These are phyloP conservation scores for Actinomortierella wolfii DNA, from an alignment of 371 early-diverging fungal species.

Conservation along the genomic window DNA sequence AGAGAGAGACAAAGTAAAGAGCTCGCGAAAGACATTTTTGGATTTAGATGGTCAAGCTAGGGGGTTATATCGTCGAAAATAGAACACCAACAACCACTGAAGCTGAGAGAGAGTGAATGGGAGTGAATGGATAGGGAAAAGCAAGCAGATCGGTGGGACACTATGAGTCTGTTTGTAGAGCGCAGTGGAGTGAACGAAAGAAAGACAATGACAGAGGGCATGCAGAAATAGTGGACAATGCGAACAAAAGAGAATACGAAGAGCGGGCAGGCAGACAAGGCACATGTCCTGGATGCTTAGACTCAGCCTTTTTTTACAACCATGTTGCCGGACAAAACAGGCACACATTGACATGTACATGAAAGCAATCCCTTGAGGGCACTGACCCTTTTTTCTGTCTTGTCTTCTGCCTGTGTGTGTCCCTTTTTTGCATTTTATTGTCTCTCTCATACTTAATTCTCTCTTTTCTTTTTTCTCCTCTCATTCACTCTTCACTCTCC, in stretches of 20 bases:
- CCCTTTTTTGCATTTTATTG: not conserved
- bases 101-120: not conserved
- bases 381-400: not conserved
- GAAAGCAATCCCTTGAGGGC: not conserved
- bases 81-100: not conserved
- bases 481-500: constrained; percentile 6
- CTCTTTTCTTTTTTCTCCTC: not conserved
- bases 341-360: not conserved
- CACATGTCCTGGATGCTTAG: not conserved
- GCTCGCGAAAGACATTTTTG: too few relatives aligned
- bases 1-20: not conserved
- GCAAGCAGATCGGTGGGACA: not conserved
- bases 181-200: too few relatives aligned
- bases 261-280: not conserved
- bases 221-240: too few relatives aligned
- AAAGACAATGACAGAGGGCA: too few relatives aligned
- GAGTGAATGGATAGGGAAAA: not conserved
- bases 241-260: too few relatives aligned
- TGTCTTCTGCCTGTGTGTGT: not conserved
- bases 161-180: not conserved
- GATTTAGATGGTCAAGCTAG: not conserved
- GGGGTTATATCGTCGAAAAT: too few relatives aligned
- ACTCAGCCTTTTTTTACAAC: not conserved
- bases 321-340: not conserved
- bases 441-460: not conserved